Base-by-base conservation (phyloP, 108 stramenopile species). In the Chaetoceros tenuissimus region DNA sequence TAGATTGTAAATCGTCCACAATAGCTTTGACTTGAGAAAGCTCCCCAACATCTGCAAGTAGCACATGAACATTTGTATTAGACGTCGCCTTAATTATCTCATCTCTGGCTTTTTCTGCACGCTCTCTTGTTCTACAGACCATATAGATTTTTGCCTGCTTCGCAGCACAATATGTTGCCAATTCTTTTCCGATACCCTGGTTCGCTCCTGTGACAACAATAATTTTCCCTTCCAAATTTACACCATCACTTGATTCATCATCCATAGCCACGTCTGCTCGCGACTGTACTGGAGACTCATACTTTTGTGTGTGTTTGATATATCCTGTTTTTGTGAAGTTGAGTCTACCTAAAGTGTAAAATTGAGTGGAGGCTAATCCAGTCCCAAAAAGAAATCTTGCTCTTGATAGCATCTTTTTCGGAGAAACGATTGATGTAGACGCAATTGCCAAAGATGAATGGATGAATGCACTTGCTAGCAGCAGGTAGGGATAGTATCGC, bases 81-180 rank as follows among this genome's bases (percentile, higher is more conserved):
- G 75, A 63, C 0, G 89, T 86, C n/a, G 44, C 28, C 24, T 81
- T 57, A 30, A 65, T 48, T 31, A 96, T 96, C 51, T 92, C 89
- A 20, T 67, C 52, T 47, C 66, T 58, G 10, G 96, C 96, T 34
- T 26, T 67, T 51, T 91, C 79, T 7, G 86, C 96, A 2, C 94
- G 69, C 47, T 90, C 86, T 59, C 85, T 62, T 20, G 73, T 86
- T 8, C 96, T 77, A 69, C 96, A 97, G 10, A 97, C 57, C 89
- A 97, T 89, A 66, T 90, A 94, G 0, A 97, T 60, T 3, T 74
- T 85, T 18, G 88, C 92, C 49, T 79, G 80, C 57, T 91, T 91
- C 48, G 81, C 79, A 22, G 85, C 91, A 28, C 78, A 81, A 55
- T 84, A 84, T 2, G 88, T 81, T 10, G 95, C 87, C 7, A 93